Conservation (phyloP, 257 asterid genomes). For the Solanum neorickii region DNA sequence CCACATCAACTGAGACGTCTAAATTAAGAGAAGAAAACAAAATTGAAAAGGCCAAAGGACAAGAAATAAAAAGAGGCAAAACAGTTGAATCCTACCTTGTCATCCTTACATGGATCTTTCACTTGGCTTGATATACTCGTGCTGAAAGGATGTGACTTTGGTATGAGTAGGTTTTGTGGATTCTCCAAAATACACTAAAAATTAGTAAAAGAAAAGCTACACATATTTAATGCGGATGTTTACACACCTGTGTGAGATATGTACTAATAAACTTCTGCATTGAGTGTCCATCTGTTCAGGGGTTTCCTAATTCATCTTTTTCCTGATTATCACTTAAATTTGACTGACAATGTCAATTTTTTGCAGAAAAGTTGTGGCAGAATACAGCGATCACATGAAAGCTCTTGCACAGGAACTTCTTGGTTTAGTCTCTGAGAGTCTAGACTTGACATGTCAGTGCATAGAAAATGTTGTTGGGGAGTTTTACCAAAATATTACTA, state of each 20-base stretch:
- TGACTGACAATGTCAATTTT: not conserved
- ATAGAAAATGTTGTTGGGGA: constrained; percentile 64
- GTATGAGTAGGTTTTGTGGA: not conserved
- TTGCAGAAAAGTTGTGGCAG: constrained; percentile 48
- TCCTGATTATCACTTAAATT: not conserved
- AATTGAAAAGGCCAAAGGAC: not conserved
- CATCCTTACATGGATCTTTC: not conserved
- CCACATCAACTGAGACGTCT: not conserved
- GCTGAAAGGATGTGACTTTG: not conserved
- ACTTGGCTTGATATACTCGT: not conserved
- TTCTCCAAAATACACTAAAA: not conserved
- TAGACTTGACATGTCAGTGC: constrained; percentile 47
- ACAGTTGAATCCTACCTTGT: not conserved
- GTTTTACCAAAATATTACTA: constrained; percentile 71
- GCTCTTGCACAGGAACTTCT: constrained; percentile 53
- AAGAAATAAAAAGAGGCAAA: not conserved
- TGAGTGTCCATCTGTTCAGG: not conserved
- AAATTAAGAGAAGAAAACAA: not conserved
- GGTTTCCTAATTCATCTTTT: constrained; percentile 5
- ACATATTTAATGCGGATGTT: not conserved
- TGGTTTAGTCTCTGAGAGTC: constrained; percentile 57
- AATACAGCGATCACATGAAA: constrained; percentile 56
- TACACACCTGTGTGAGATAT: not conserved
- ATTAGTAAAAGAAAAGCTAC: not conserved
- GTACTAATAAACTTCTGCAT: not conserved